These are phyloP conservation scores for Acer campestre DNA, from an alignment of 345 rosid species.

Conservation along the genomic window DNA sequence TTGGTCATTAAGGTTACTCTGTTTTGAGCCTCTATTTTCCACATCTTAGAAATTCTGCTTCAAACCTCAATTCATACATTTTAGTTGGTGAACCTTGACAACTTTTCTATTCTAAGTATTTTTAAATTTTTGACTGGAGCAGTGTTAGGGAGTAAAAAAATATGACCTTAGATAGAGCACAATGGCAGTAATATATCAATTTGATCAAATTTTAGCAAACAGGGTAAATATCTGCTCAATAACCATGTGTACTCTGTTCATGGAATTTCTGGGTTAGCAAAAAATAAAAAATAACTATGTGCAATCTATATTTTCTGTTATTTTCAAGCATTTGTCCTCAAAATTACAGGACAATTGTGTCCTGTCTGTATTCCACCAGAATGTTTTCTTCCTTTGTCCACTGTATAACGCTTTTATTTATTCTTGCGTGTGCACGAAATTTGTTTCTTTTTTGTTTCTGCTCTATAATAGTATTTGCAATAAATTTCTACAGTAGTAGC, in stretches of 20 bases:
- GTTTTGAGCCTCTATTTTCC: background rate
- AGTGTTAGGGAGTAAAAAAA: background rate
- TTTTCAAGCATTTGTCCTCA: background rate
- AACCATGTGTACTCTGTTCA: background rate
- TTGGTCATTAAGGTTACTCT: background rate
- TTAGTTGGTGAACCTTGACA: background rate
- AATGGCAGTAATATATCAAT: background rate
- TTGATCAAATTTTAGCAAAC: slow-evolving; percentile 4
- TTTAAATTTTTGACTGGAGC: background rate
- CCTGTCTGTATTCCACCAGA: background rate
- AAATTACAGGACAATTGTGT: background rate
- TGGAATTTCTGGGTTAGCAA: too few species aligned
- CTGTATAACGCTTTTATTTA: background rate
- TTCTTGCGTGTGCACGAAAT: background rate
- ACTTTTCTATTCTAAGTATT: background rate
- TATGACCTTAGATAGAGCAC: background rate
- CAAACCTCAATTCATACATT: background rate
- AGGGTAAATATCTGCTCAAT: background rate
- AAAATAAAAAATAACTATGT: background rate
- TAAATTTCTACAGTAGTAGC: background rate
- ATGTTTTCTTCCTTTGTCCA: background rate
- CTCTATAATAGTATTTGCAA: background rate
- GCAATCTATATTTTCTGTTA: background rate
- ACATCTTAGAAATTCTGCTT: background rate
- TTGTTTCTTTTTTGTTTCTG: background rate